Base-by-base conservation (phyloP, 345 rosid genomes). In the Turritis glabra region DNA sequence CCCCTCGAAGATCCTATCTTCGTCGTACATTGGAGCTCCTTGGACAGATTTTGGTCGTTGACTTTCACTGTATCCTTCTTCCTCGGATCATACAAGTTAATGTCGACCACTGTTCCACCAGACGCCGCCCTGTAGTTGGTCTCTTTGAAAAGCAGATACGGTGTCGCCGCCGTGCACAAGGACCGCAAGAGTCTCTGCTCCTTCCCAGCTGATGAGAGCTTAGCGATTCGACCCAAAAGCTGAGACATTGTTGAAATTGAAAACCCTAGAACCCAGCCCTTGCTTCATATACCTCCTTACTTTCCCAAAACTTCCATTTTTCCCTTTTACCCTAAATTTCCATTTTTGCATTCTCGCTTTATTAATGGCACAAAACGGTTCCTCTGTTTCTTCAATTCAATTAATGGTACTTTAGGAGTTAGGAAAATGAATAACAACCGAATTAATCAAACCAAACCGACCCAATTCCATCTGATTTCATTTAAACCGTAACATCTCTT, bases 201-300 rank as follows among this genome's bases (percentile, higher is more conserved):
- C 65, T 59, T 56, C 46, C 0, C n/a, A 32, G 12, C 1, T 4
- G 63, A 38, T 1, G 67, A 62, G 51, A 41, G 47, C 50, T 67
- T 67, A 52, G 17, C 61, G 50, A 52, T 23, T 52, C 72, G 61
- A 37, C 25, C n/a, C 72, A 67, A 38, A 52, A 67, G 61, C 61
- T 67, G 50, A 52, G 50, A 67, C 61, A 67, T 66, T 67, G 46
- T 33, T 33, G 10, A 21, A 65, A 5, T 9, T 13, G 18, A 26
- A 51, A 66, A 35, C 19, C 33, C 11, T 44, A 44, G 1, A 17
- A 17, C 21, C 50, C 19, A 44, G 5, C 17, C 17, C 17, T 40
- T 14, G 41, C 17, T 40, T 40, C 46, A 12, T 12, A 38, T 38
- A 40, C n/a, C n/a, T 40, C 46, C 46, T 14, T 40, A 1, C 17